Evolutionary conservation across 441 rosid genomes (phyloP), one percentile per base, ranked within the genome.

Genomic region (Lepidium campestre): DNA sequence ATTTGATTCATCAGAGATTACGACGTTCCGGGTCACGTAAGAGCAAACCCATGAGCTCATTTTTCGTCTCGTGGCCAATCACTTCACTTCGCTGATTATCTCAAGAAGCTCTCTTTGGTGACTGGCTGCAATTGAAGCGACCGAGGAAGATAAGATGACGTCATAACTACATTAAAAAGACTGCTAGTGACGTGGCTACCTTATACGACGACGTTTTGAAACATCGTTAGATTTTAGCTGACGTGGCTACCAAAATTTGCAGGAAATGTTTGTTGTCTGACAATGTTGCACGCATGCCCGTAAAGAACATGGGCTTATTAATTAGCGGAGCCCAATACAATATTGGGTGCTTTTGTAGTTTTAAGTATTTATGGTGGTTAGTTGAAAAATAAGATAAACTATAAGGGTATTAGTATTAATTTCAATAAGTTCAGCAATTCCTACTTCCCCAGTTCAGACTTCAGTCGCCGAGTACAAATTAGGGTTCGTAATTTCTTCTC

Each of bases 41-140:
- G 72, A 60, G 64, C 32, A 73, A 67, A 67, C 63, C 57, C 72
- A 60, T 20, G 72, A 67, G 52, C 64, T 67, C 77, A 67, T 73
- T 58, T 7, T 72, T 45, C 44, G 46, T 73, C 20, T 60, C 20
- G 15, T 1, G 37, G 22, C 56, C 60, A 58, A 2, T 19, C 18
- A 31, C 67, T 47, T 55, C 65, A 56, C 65, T 57, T 48, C 1
- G 29, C 15, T 45, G 47, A 9, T 34, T 41, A 12, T 59, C 53
- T 14, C 41, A 4, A 4, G 45, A 23, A 2, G 3, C 27, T 40
- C 18, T 12, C 29, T 44, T 34, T 17, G 37, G 34, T 44, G 62
- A 68, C n/a, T 11, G 62, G 74, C n/a, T 11, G 17, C 19, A 4
- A 19, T 5, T 31, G 20, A 45, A 46, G 5, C 14, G 32, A 48